Percentiles rank a stretch among this genome's conserved stretches.
These are phyloP conservation scores for Hanseniaspora uvarum DNA, from an alignment of 1,139 yeast genomes.

Conservation along the genomic window DNA sequence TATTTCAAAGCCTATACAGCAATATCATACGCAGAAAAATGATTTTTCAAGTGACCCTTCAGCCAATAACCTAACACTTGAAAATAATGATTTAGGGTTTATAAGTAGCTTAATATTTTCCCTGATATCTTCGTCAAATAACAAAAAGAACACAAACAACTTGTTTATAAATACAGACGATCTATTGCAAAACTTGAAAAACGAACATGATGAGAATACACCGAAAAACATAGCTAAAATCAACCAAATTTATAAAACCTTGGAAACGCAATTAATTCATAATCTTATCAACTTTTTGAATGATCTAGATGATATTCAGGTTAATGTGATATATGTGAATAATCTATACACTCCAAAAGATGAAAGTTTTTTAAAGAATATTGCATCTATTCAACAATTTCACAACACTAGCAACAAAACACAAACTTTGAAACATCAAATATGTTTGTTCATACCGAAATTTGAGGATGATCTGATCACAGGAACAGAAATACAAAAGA, in stretches of 20 bases:
- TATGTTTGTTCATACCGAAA: conserved; percentile 10
- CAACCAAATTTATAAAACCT: neutral
- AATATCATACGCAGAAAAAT: neutral
- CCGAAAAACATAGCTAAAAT: neutral
- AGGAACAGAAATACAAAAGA: conserved; percentile 6
- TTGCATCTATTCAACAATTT: neutral
- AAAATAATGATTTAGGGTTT: neutral
- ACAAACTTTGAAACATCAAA: neutral
- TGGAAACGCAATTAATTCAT: neutral
- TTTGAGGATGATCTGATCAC: conserved; percentile 8
- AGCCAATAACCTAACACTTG: neutral
- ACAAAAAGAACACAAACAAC: conserved; percentile 6
- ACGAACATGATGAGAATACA: neutral
- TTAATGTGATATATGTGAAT: conserved; percentile 8
- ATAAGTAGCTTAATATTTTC: conserved; percentile 4
- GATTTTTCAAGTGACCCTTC: neutral
- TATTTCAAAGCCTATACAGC: neutral
- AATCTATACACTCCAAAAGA: conserved; percentile 11
- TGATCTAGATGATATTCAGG: neutral
- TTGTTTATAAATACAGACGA: conserved; percentile 14
- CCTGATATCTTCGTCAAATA: conserved; percentile 2
- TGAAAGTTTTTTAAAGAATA: conserved; percentile 8
- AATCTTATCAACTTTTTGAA: conserved; percentile 3
- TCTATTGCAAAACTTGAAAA: neutral
- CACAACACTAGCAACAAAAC: neutral